phyloP scores from a whole-genome alignment of 2,329 filamentous ascomycete species.

The Hypoxylon sp. region DNA sequence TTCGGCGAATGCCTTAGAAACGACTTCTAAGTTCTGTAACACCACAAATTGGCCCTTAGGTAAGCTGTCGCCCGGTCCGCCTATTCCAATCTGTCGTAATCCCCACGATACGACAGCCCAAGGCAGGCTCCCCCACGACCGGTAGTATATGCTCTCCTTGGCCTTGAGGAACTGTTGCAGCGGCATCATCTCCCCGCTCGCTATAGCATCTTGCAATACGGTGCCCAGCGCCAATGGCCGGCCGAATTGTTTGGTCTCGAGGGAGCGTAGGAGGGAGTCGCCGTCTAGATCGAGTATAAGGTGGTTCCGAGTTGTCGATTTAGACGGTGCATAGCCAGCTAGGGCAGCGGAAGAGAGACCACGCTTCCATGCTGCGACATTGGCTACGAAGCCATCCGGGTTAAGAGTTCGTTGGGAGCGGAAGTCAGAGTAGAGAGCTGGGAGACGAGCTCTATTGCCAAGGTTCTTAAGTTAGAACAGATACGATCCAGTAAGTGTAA shows the following conservation, averaged over 20 bases:
- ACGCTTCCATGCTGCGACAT: conserved; percentile 82
- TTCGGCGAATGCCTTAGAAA: conserved; percentile 68
- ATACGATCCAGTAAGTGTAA: neutral
- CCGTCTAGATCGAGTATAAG: conserved; percentile 67
- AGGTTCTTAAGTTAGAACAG: conserved; percentile 17
- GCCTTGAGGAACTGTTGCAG: conserved; percentile 76
- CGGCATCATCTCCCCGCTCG: conserved; percentile 77
- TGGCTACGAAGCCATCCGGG: conserved; percentile 87
- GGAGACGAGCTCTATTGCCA: conserved; percentile 75
- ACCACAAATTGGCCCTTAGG: conserved; percentile 76
- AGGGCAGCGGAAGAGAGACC: conserved; percentile 79
- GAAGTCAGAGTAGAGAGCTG: conserved; percentile 92
- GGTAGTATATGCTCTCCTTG: conserved; percentile 79
- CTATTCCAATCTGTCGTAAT: conserved; percentile 76
- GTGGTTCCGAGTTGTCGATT: conserved; percentile 60
- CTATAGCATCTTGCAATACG: conserved; percentile 82
- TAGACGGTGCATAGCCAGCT: conserved; percentile 67
- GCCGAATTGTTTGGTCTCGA: conserved; percentile 85
- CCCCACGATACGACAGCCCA: conserved; percentile 84
- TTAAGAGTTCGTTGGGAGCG: conserved; percentile 80
- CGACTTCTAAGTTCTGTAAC: conserved; percentile 72
- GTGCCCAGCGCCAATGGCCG: conserved; percentile 84
- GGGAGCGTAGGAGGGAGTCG: conserved; percentile 75
- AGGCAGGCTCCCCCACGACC: conserved; percentile 77
- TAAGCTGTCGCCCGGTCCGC: conserved; percentile 66